Evolutionary conservation across 345 rosid genomes (phyloP), one percentile per base, ranked within the genome.

Genomic region (Syzygium oleosum): DNA sequence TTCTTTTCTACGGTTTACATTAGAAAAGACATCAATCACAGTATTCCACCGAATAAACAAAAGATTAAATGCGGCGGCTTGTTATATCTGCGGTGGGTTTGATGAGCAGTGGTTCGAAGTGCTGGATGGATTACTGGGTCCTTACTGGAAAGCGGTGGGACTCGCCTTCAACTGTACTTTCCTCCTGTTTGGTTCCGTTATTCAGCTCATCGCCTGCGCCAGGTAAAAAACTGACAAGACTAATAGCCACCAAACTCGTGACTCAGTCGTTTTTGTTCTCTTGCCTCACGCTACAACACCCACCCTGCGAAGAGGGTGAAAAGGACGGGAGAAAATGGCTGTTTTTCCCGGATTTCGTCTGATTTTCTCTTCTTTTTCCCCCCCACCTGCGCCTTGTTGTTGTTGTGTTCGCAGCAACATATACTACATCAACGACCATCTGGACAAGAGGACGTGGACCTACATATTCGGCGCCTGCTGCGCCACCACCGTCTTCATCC

Each of bases 371-470:
- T 1, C 23, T 9, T 46, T 13, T 22, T 46, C 5, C 31, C 55
- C 59, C 54, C 31, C 13, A 13, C 85, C 3, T 43, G 46, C 52
- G 51, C 8, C 63, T 58, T 46, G 22, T 43, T 43, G 46, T 43
- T 43, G 9, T 52, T 51, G 27, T 13, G 17, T 95, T 73, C 27
- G 83, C 83, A 98, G 99, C 89, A 97, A 98, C 91, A 98, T 98
- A 86, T 98, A 98, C 91, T 98, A 97, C 94, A 97, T 98, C 90
- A 98, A 97, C 85, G 99, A 98, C 89, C 95, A 91, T 15, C 86
- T 98, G 93, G 99, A 98, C 92, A 98, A 98, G 95, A 93, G 99
- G 89, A 98, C 99, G 85, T 98, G 99, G 99, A 98, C 99, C 9
- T 98, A 97, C 51, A 98, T 98, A 85, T 98, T 98, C 87, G 99